phyloP scores from a whole-genome alignment of 345 rosid species.

The Bruguiera sexangula region DNA sequence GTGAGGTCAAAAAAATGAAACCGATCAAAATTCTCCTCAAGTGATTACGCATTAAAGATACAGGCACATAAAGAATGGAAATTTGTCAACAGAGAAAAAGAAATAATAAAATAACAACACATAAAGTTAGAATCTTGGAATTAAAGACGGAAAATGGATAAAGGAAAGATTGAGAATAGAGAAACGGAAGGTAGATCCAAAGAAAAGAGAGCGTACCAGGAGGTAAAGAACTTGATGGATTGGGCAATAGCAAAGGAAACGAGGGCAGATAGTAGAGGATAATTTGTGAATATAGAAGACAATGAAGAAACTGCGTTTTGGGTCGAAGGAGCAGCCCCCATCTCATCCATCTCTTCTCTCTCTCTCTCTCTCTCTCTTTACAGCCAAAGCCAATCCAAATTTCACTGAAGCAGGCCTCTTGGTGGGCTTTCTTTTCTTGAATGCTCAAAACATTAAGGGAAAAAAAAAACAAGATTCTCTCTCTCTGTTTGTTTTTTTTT shows the following conservation, averaged over 20 bases:
- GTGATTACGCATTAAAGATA: background rate
- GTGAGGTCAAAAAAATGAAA: too few species aligned
- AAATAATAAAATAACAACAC: too few species aligned
- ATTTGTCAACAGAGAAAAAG: too few species aligned
- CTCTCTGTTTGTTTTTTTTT: too few species aligned
- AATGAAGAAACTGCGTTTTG: slow-evolving; percentile 23
- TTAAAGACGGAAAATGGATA: background rate
- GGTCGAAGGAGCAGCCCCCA: slow-evolving; percentile 17
- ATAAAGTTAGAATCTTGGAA: background rate
- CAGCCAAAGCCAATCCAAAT: too few species aligned
- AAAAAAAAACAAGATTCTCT: too few species aligned
- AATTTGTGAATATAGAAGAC: slow-evolving; percentile 46
- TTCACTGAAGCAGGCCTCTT: too few species aligned
- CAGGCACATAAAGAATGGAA: too few species aligned
- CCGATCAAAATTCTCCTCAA: background rate
- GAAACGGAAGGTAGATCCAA: background rate
- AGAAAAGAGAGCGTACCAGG: slow-evolving; percentile 42
- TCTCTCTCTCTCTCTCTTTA: too few species aligned
- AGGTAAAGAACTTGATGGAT: slow-evolving; percentile 56
- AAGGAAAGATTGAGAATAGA: background rate
- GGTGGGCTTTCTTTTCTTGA: too few species aligned
- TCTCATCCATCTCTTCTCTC: slow-evolving; percentile 27
- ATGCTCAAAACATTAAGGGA: too few species aligned
- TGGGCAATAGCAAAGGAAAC: slow-evolving; percentile 64
- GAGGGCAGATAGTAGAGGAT: slow-evolving; percentile 60